These are phyloP conservation scores for Saccharum hybrid DNA, from an alignment of 202 grass and related monocot species.

Conservation along the genomic window DNA sequence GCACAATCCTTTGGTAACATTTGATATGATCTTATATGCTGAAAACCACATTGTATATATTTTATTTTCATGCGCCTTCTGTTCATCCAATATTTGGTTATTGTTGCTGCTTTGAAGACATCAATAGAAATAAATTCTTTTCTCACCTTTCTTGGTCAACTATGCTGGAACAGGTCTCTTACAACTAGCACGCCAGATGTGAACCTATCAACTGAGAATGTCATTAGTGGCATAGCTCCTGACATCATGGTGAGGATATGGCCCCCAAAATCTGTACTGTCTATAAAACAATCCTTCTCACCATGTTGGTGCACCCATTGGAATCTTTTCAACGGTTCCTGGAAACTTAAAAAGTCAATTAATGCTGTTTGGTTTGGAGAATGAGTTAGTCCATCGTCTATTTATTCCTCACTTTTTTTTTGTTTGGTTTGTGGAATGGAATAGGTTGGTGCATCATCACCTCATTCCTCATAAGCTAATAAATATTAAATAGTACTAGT, in stretches of 20 bases:
- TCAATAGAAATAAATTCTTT: slow-evolving; percentile 11
- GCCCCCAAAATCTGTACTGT: background rate
- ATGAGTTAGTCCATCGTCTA: too few relatives aligned
- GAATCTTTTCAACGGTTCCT: background rate
- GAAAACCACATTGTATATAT: slow-evolving; percentile 17
- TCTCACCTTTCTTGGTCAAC: slow-evolving; percentile 34
- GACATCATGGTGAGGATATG: slow-evolving; percentile 40
- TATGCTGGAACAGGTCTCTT: slow-evolving; percentile 44
- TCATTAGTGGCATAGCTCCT: slow-evolving; percentile 44
- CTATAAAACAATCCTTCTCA: background rate
- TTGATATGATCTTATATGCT: slow-evolving; percentile 11
- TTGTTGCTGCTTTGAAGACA: slow-evolving; percentile 24
- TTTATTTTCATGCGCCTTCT: background rate
- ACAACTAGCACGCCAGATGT: slow-evolving; percentile 50
- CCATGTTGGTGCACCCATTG: background rate
- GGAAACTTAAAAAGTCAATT: background rate
- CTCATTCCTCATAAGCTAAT: too few relatives aligned
- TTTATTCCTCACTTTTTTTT: too few relatives aligned
- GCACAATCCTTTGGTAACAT: background rate
- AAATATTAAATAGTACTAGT: too few relatives aligned
- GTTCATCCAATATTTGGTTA: background rate
- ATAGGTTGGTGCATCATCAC: too few relatives aligned
- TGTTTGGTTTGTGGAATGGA: too few relatives aligned
- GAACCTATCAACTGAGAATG: slow-evolving; percentile 57
- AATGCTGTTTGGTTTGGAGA: too few relatives aligned